Conservation (phyloP, 2,329 filamentous ascomycete genomes). For the Hirsutella rhossiliensis region DNA sequence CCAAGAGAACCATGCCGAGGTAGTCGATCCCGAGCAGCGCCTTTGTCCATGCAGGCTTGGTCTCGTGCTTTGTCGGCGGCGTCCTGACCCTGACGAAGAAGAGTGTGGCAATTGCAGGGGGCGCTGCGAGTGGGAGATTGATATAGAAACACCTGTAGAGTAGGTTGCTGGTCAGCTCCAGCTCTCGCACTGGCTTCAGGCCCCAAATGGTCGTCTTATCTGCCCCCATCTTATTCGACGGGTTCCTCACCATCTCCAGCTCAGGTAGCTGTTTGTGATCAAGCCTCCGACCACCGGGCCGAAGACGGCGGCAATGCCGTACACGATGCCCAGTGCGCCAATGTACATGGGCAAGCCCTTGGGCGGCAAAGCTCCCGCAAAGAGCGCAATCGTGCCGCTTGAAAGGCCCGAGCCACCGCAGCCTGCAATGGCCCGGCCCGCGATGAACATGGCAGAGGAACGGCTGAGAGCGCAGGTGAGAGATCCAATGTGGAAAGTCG, state of each 20-base stretch:
- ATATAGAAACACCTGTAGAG: neutral
- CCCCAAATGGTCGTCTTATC: neutral
- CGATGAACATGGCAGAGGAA: slow-evolving; percentile 1
- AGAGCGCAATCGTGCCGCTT: slow-evolving; percentile 1
- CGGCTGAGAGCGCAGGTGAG: slow-evolving; percentile 1
- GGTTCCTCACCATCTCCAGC: neutral
- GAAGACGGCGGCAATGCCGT: slow-evolving; percentile 1
- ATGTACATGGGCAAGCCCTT: neutral
- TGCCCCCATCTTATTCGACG: too few species aligned
- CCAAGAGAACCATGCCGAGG: neutral
- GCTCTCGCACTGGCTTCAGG: neutral
- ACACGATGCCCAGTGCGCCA: neutral
- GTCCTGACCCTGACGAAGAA: neutral
- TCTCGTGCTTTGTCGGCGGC: neutral
- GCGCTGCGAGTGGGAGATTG: neutral
- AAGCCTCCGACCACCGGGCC: neutral
- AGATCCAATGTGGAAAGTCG: neutral
- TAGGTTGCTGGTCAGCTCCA: neutral
- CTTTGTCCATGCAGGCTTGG: neutral
- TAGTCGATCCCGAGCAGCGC: neutral
- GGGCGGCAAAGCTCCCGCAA: neutral
- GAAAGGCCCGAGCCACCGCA: neutral
- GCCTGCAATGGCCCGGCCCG: neutral
- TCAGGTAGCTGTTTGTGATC: slow-evolving; percentile 1
- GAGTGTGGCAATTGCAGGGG: neutral